These are phyloP conservation scores for Gymnopilus junonius DNA, from an alignment of 768 basidiomycete species.

Conservation along the genomic window DNA sequence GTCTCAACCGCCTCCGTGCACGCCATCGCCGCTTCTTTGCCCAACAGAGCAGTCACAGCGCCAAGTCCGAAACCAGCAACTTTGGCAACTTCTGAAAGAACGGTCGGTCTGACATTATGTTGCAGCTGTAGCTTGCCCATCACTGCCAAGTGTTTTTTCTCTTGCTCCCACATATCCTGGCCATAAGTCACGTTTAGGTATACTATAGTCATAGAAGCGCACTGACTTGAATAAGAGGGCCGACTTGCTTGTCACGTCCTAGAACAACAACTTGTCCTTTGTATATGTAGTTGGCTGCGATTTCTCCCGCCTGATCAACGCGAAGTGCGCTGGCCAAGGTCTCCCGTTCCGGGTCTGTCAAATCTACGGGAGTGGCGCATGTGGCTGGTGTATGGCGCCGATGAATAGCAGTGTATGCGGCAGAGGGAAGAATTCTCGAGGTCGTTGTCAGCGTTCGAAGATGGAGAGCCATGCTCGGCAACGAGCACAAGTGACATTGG, in stretches of 20 bases:
- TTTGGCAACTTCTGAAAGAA: slow-evolving; percentile 84
- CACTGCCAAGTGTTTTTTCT: slow-evolving; percentile 87
- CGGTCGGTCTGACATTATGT: slow-evolving; percentile 83
- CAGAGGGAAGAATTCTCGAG: slow-evolving; percentile 35
- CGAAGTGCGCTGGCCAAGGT: slow-evolving; percentile 72
- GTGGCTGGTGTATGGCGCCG: slow-evolving; percentile 42
- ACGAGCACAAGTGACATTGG: neutral
- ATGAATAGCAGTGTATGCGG: slow-evolving; percentile 49
- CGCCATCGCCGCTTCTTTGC: slow-evolving; percentile 95
- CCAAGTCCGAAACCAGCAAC: slow-evolving; percentile 88
- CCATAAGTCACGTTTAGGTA: neutral
- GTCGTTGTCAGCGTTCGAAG: slow-evolving; percentile 8
- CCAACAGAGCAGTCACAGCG: slow-evolving; percentile 82
- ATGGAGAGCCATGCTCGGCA: neutral
- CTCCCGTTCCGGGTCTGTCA: slow-evolving; percentile 53
- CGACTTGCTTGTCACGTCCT: slow-evolving; percentile 55
- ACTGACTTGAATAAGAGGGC: slow-evolving; percentile 76
- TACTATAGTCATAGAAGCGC: neutral
- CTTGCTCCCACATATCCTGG: slow-evolving; percentile 97
- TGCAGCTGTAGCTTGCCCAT: slow-evolving; percentile 87
- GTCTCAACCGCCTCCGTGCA: slow-evolving; percentile 99
- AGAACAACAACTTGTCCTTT: slow-evolving; percentile 82
- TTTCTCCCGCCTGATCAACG: slow-evolving; percentile 95
- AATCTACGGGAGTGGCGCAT: slow-evolving; percentile 56
- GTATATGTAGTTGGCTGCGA: slow-evolving; percentile 97